Evolutionary conservation across 768 basidiomycete species (phyloP), one percentile per base, ranked within the genome.

Genomic region (Termitomyces sp.): DNA sequence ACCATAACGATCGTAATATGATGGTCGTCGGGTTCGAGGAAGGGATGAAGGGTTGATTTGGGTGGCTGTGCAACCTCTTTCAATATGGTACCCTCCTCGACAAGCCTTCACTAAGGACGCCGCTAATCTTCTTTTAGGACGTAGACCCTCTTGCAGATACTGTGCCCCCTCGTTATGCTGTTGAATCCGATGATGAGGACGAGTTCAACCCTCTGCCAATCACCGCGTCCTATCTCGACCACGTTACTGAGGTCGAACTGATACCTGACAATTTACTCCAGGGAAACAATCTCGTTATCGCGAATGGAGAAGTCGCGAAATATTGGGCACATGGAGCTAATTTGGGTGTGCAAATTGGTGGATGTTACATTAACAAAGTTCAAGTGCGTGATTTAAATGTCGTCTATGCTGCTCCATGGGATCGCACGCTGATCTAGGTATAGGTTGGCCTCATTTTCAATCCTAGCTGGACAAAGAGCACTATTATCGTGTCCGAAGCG

Each of bases 101-200:
- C 30, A 12, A 33, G 7, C 30, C 30, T 35, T 38, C 38, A 38
- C n/a, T 11, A 6, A 31, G 53, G 11, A 33, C 41, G 23, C 26
- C 23, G 40, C 58, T 59, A 19, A 53, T 55, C n/a, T 40, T 37
- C 49, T 49, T 2, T 42, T 53, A 81, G 83, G 78, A 84, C 58
- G 57, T 74, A 26, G 78, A 86, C 64, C 82, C 83, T 1, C 73
- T 85, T 19, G 76, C 76, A 56, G 84, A 86, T 63, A 71, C 72
- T 49, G 70, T 72, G 3, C 82, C 85, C 1, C 82, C 85, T 37
- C 78, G 85, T 54, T 75, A 87, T 58, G 79, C 79, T 38, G 69
- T 86, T 49, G 85, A 87, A 63, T 85, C 84, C 4, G 85, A 87
- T 58, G 84, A 85, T n/a, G 78, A 81, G 58, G 85, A 86, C 51